Evolutionary conservation across 1,139 yeast genomes (phyloP).

Genomic region (Yamadazyma triangularis): DNA sequence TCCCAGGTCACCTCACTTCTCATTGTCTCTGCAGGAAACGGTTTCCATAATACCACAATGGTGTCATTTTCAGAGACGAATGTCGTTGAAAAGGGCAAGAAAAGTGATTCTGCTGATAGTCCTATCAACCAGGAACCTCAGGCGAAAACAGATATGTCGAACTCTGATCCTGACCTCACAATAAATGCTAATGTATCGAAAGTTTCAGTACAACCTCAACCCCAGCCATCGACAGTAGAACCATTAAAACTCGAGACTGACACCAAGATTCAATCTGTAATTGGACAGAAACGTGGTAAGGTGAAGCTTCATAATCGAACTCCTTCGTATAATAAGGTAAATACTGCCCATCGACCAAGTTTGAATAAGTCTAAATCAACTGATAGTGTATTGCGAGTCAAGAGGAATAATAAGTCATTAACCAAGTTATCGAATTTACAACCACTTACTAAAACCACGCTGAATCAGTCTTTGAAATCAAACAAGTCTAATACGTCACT

Average conservation of each 20-base stretch:
- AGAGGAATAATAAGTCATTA: conserved; percentile 34
- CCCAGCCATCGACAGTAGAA: neutral
- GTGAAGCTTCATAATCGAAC: conserved; percentile 26
- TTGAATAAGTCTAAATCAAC: conserved; percentile 41
- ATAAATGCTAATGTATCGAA: neutral
- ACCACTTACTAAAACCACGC: conserved; percentile 37
- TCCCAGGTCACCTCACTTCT: too few species aligned
- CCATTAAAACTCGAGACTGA: neutral
- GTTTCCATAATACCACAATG: too few species aligned
- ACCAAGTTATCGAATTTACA: conserved; percentile 35
- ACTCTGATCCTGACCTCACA: neutral
- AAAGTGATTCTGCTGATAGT: too few species aligned
- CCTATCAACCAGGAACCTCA: too few species aligned
- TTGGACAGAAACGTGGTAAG: conserved; percentile 5
- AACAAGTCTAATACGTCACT: conserved; percentile 34
- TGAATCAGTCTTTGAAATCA: conserved; percentile 26
- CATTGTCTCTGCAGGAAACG: too few species aligned
- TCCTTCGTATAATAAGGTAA: conserved; percentile 25
- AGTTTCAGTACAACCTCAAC: neutral
- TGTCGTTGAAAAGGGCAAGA: too few species aligned
- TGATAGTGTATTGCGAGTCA: conserved; percentile 34
- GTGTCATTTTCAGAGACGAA: too few species aligned
- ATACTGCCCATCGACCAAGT: conserved; percentile 22
- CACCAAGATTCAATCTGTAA: neutral
- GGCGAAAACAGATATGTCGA: neutral